Base-by-base conservation (phyloP, 2,329 filamentous ascomycete genomes). In the Trichoderma gracile region DNA sequence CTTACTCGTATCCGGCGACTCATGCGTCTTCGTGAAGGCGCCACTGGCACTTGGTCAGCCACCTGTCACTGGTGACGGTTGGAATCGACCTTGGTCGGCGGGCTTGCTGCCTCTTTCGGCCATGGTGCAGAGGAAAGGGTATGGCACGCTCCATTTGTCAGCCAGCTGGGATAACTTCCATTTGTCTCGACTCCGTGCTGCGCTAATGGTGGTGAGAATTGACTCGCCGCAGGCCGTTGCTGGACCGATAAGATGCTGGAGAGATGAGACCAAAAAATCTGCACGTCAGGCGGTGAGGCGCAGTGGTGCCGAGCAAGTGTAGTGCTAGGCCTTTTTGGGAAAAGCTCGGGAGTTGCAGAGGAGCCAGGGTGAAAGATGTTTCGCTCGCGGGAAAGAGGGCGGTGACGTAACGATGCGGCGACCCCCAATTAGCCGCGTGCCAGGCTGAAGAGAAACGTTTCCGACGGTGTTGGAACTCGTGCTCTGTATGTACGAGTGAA, bases 21-120 rank as follows among this genome's bases (percentile, higher is more conserved):
- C 58, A 45, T 53, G 47, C 47, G n/a, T 53, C 47, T 42, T 43
- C 10, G 38, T 42, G 23, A 50, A 17, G 46, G 46, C 43, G 45
- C 56, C 43, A 59, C 30, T 59, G 43, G 56, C 38, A 43, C 33
- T 30, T 60, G 57, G 46, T 46, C 46, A 58, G 55, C 55, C 55
- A 59, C 56, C 58, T 53, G 58, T 61, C 38, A 38, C 58, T 27
- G 38, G 14, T 27, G 58, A 54, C 38, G 49, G 45, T 15, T 30
- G 49, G 25, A 33, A 19, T 53, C 38, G 40, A 33, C 15, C 40
- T 45, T 62, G 58, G 53, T 49, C 23, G 53, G 45, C 68, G 68
- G 69, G 67, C 66, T 54, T 68, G 66, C 63, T 70, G 64, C 69
- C 69, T 66, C n/a, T 66, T 67, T 67, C 19, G 66, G 67, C 25